phyloP scores from a whole-genome alignment of 768 basidiomycete genomes.

The Rhizopogon roseolus region DNA sequence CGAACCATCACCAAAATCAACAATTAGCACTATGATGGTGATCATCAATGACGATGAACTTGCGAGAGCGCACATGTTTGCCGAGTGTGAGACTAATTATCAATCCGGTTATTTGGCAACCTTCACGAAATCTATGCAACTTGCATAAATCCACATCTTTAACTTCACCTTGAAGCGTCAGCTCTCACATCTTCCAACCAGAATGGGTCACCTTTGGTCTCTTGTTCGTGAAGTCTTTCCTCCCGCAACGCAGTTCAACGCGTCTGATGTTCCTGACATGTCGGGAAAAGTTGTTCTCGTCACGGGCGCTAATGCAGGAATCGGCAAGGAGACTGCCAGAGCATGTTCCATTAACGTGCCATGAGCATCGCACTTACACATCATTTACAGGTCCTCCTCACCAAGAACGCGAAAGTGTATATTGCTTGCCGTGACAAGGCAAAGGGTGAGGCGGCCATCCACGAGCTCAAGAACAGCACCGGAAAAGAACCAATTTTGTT shows the following conservation, averaged over 20 bases:
- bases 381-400: constrained; percentile 13
- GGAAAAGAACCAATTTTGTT: too few relatives aligned
- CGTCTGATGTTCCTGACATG: constrained; percentile 30
- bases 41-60: too few relatives aligned
- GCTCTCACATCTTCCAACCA: background rate
- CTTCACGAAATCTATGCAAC: too few relatives aligned
- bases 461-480: too few relatives aligned
- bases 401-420: constrained; percentile 20
- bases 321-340: constrained; percentile 44
- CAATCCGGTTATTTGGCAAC: too few relatives aligned
- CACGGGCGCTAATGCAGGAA: constrained; percentile 46
- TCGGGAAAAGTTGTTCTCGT: constrained; percentile 33
- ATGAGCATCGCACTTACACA: background rate
- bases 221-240: constrained; percentile 9
- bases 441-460: too few relatives aligned
- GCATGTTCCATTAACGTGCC: background rate
- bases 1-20: too few relatives aligned
- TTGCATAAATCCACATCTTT: too few relatives aligned
- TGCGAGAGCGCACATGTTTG: too few relatives aligned
- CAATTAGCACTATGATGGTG: too few relatives aligned
- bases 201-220: constrained; percentile 5
- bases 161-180: background rate
- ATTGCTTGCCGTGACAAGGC: too few relatives aligned
- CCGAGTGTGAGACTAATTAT: too few relatives aligned
- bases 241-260: constrained; percentile 19